Percentiles rank a stretch among this genome's conserved stretches.
phyloP scores from a whole-genome alignment of 768 basidiomycete species.

The Boletus rubroflammeus region DNA sequence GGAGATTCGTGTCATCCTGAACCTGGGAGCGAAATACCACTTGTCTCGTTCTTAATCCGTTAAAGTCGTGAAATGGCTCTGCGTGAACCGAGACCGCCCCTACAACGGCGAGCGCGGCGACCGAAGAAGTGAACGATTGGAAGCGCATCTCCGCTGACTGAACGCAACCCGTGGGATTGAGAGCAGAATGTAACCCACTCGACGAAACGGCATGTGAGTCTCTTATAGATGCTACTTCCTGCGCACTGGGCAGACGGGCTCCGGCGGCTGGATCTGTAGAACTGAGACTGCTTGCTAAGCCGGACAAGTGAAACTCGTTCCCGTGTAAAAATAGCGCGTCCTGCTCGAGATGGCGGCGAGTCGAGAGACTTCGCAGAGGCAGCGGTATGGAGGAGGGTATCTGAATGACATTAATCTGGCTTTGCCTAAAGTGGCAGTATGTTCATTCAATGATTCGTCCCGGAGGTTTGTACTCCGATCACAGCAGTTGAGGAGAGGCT shows the following conservation, averaged over 20 bases:
- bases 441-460: no score
- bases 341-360: no score
- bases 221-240: background rate
- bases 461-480: no score
- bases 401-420: no score
- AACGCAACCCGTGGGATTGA: background rate
- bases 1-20: constrained; percentile 33
- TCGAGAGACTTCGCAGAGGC: no score
- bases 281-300: background rate
- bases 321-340: no score
- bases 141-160: constrained; percentile 14
- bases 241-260: background rate
- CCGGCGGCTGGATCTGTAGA: no score
- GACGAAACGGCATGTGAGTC: no score
- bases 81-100: background rate
- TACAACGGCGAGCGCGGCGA: background rate
- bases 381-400: no score
- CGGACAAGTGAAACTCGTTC: no score
- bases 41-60: background rate
- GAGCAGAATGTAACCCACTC: background rate
- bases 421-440: no score
- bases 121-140: background rate
- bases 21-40: constrained; percentile 13
- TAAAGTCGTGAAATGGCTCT: background rate
- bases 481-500: background rate